phyloP scores from a whole-genome alignment of 441 rosid genomes.

The Jatropha multifida region DNA sequence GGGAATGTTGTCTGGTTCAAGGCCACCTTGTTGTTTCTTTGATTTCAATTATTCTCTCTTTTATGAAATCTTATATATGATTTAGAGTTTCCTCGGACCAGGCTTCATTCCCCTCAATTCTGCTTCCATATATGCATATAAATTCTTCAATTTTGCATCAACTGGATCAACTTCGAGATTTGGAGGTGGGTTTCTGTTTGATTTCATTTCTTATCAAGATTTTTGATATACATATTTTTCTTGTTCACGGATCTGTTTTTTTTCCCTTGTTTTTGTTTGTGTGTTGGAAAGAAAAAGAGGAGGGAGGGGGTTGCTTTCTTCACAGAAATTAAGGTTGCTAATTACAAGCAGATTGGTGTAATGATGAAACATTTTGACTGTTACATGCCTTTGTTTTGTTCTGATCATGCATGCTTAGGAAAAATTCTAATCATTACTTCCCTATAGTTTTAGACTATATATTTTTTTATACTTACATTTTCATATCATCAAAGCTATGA shows the following conservation, averaged over 20 bases:
- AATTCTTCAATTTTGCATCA: not conserved
- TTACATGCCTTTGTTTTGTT: slow-evolving; percentile 1
- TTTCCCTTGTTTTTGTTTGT: no score
- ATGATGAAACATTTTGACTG: slow-evolving; percentile 39
- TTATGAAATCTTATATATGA: no score
- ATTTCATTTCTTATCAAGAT: not conserved
- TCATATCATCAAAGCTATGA: slow-evolving; percentile 5
- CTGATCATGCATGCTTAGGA: no score
- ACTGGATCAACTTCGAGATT: slow-evolving; percentile 7
- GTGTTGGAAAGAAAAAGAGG: no score
- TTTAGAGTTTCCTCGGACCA: slow-evolving; percentile 41
- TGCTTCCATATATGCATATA: slow-evolving; percentile 28
- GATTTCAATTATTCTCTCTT: no score
- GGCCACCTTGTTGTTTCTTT: not conserved
- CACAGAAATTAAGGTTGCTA: slow-evolving; percentile 10
- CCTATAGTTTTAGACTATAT: not conserved
- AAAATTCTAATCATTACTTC: no score
- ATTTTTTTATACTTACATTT: slow-evolving; percentile 2
- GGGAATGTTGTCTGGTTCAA: slow-evolving; percentile 54
- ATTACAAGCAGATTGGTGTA: slow-evolving; percentile 35
- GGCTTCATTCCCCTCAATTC: slow-evolving; percentile 66
- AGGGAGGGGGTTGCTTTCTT: not conserved
- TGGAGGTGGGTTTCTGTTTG: slow-evolving; percentile 5
- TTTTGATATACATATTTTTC: no score
- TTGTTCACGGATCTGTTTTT: no score